Percentiles rank a stretch among this genome's conserved stretches.
Conservation (phyloP, 208 protist species). For the Trypanosoma grayi region DNA sequence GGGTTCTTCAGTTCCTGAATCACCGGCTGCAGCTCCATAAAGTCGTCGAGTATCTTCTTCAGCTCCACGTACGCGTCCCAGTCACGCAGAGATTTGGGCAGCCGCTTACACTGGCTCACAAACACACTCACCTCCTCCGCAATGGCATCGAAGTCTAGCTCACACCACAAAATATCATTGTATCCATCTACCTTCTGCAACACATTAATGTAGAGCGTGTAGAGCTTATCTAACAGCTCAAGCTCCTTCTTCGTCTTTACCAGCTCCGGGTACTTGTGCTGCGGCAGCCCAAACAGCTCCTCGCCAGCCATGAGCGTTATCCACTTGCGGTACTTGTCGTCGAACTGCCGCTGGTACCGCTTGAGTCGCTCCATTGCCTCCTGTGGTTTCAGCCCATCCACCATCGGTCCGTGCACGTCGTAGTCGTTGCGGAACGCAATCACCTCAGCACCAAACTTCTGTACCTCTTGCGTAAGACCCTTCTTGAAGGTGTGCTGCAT, state of each 20-base stretch:
- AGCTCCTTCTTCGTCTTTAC: slow-evolving; percentile 93
- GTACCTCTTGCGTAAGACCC: slow-evolving; percentile 91
- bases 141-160: slow-evolving; percentile 94
- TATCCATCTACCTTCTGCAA: slow-evolving; percentile 93
- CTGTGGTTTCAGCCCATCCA: slow-evolving; percentile 88
- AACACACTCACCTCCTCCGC: slow-evolving; percentile 91
- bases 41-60: slow-evolving; percentile 95
- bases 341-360: slow-evolving; percentile 94
- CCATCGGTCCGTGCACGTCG: slow-evolving; percentile 95
- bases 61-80: slow-evolving; percentile 95
- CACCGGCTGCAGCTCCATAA: slow-evolving; percentile 93
- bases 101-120: slow-evolving; percentile 84
- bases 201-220: slow-evolving; percentile 95
- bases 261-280: slow-evolving; percentile 94
- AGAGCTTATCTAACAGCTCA: slow-evolving; percentile 94
- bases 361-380: slow-evolving; percentile 96
- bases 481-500: slow-evolving; percentile 94
- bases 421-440: slow-evolving; percentile 95
- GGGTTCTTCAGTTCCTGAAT: slow-evolving; percentile 92
- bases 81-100: slow-evolving; percentile 92
- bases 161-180: slow-evolving; percentile 94
- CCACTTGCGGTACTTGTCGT: slow-evolving; percentile 95
- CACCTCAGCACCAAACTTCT: slow-evolving; percentile 92
- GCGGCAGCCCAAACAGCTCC: slow-evolving; percentile 94
- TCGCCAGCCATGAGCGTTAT: slow-evolving; percentile 93